Percentiles rank a stretch among this genome's conserved stretches.
Conservation (phyloP, 805 yeast species). For the Saturnispora gosingensis region DNA sequence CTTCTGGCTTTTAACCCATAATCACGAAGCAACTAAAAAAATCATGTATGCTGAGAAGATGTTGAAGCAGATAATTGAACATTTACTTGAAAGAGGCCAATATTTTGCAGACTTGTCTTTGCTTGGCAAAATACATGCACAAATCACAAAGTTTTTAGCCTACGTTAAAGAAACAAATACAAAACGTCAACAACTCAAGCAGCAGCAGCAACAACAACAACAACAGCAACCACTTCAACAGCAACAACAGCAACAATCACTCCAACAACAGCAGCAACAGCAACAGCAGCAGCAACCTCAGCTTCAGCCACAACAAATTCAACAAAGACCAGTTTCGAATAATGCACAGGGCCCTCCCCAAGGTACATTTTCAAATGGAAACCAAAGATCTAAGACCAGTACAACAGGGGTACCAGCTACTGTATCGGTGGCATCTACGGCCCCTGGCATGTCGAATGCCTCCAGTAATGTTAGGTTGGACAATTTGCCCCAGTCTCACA, state of each 20-base stretch:
- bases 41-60: constrained; percentile 71
- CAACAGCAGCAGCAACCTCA: constrained; percentile 14
- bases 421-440: constrained; percentile 9
- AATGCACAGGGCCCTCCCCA: constrained; percentile 17
- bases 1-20: constrained; percentile 66
- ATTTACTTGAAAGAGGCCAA: constrained; percentile 38
- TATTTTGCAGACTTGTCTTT: constrained; percentile 68
- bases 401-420: constrained; percentile 8
- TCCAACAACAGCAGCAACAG: constrained; percentile 15
- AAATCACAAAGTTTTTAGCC: constrained; percentile 65
- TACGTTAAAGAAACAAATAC: constrained; percentile 54
- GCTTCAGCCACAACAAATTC: constrained; percentile 22
- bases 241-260: constrained; percentile 16
- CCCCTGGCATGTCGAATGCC: constrained; percentile 8
- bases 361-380: constrained; percentile 9
- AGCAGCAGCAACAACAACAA: constrained; percentile 20
- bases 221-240: constrained; percentile 18
- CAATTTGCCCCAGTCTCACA: constrained; percentile 4
- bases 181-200: constrained; percentile 12
- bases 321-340: constrained; percentile 19
- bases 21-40: constrained; percentile 64
- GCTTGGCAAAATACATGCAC: constrained; percentile 58
- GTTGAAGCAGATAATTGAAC: constrained; percentile 68
- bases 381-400: background rate
- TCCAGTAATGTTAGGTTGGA: background rate